These are phyloP conservation scores for Aspergillus pseudoglaucus DNA, from an alignment of 2,329 filamentous ascomycete genomes.

Conservation along the genomic window DNA sequence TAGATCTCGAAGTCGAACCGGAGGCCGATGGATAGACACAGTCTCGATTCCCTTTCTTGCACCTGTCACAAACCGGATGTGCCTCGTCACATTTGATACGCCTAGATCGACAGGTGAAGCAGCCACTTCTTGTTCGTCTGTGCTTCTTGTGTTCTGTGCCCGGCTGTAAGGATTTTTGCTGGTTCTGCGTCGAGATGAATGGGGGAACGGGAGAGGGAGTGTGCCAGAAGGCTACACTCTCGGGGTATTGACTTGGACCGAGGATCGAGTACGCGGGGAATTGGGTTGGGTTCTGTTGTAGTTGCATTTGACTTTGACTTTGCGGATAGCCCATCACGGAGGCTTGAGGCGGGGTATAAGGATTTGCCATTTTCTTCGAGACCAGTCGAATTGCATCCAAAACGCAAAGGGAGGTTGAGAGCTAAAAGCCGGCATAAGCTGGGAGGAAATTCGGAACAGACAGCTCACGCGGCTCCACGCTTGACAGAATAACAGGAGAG, in stretches of 20 bases:
- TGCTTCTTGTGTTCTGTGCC: conserved; percentile 73
- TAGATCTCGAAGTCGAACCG: conserved; percentile 35
- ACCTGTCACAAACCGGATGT: conserved; percentile 81
- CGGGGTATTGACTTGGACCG: conserved; percentile 32
- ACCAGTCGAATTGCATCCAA: conserved; percentile 13
- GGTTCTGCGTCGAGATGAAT: conserved; percentile 18
- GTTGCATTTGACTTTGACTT: conserved; percentile 16
- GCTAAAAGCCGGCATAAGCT: conserved; percentile 12
- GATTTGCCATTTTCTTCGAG: conserved; percentile 22
- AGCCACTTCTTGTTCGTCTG: conserved; percentile 85
- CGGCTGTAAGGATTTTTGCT: conserved; percentile 25
- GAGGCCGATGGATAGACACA: conserved; percentile 74
- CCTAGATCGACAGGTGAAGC: conserved; percentile 82
- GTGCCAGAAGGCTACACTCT: conserved; percentile 41
- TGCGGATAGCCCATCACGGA: conserved; percentile 21
- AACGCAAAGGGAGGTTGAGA: conserved; percentile 4
- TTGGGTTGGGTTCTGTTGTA: conserved; percentile 15
- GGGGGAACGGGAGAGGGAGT: conserved; percentile 13
- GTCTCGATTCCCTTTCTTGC: conserved; percentile 83
- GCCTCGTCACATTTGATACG: conserved; percentile 93
- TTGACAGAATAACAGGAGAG: conserved; percentile 6
- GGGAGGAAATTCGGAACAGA: conserved; percentile 5
- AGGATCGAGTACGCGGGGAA: conserved; percentile 30
- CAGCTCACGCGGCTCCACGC: conserved; percentile 5
- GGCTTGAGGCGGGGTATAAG: conserved; percentile 24